These are phyloP conservation scores for Acmispon strigosus DNA, from an alignment of 306 rosid species.

Conservation along the genomic window DNA sequence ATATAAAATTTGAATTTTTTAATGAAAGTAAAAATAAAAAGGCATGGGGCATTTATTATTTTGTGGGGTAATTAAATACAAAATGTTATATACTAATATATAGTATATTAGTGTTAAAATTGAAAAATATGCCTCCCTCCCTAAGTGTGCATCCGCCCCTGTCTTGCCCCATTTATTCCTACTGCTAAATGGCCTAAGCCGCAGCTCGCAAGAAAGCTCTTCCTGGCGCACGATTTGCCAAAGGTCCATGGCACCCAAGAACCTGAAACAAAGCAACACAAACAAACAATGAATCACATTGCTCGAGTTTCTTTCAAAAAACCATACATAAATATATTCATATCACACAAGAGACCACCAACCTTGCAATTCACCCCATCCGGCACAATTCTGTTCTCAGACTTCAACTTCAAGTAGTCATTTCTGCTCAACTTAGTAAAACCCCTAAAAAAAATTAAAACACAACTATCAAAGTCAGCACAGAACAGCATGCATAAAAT, in stretches of 20 bases:
- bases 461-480: background rate
- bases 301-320: background rate
- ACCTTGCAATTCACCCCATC: conserved; percentile 93
- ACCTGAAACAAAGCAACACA: conserved; percentile 30
- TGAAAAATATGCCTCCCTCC: no score
- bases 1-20: no score
- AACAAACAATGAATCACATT: background rate
- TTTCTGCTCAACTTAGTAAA: conserved; percentile 63
- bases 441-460: conserved; percentile 46
- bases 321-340: background rate
- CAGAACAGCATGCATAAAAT: no score
- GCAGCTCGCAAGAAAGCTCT: conserved; percentile 53
- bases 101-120: no score
- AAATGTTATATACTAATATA: no score
- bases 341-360: background rate
- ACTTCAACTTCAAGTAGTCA: conserved; percentile 58
- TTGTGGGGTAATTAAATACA: no score
- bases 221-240: conserved; percentile 64
- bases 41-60: no score
- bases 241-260: conserved; percentile 81
- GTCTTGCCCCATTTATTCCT: no score
- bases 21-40: no score
- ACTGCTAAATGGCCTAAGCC: conserved; percentile 19
- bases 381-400: conserved; percentile 50
- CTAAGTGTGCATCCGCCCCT: no score